Conservation (phyloP, 345 rosid genomes). For the Eucalyptus tenuipes region DNA sequence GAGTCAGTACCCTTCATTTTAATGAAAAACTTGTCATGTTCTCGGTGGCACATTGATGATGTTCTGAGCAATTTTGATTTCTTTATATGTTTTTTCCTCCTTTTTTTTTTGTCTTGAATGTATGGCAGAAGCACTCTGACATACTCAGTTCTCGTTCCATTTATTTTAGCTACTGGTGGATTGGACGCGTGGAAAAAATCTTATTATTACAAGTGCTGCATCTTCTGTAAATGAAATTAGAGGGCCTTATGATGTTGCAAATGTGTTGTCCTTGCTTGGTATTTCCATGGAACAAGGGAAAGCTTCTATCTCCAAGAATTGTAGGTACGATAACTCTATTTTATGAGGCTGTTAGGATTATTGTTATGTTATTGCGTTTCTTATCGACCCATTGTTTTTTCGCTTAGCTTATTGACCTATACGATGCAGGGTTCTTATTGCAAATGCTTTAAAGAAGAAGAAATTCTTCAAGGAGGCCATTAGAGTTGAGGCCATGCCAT, state of each 20-base stretch:
- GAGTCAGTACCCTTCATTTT: background rate
- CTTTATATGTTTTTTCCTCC: background rate
- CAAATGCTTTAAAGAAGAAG: constrained; percentile 53
- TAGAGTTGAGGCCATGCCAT: constrained; percentile 40
- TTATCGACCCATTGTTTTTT: background rate
- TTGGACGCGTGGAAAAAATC: constrained; percentile 82
- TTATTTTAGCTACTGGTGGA: constrained; percentile 54
- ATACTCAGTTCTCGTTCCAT: background rate
- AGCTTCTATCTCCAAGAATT: constrained; percentile 64
- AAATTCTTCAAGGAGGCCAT: constrained; percentile 66
- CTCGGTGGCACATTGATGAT: background rate
- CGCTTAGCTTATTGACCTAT: background rate
- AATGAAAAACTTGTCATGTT: background rate
- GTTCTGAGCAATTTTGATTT: background rate
- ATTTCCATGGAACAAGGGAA: constrained; percentile 62
- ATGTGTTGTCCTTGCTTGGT: constrained; percentile 65
- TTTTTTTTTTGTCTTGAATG: background rate
- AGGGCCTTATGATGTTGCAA: constrained; percentile 81
- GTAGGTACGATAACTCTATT: constrained; percentile 36
- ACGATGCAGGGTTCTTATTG: constrained; percentile 41
- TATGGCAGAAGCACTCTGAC: background rate
- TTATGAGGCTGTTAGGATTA: background rate
- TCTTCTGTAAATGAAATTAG: constrained; percentile 55
- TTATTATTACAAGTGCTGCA: constrained; percentile 68
- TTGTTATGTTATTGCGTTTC: background rate